Base-by-base conservation (phyloP, 345 rosid genomes). In the Pistacia integerrima region DNA sequence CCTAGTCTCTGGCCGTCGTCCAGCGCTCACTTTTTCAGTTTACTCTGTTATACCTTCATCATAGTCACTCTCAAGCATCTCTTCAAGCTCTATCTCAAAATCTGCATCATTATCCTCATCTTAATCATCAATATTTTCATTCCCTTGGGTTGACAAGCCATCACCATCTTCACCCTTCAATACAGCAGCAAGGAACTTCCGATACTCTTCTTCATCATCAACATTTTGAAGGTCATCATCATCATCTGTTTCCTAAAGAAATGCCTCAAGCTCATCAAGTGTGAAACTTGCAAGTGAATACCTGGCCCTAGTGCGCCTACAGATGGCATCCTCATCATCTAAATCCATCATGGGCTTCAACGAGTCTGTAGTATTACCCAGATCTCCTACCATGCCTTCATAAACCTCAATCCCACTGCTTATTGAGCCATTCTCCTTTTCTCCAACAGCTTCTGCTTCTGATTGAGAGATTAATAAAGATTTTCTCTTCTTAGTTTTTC, bases 231-330 rank as follows among this genome's bases (percentile, higher is more conserved):
- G 82, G 65, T 90, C 95, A 56, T 93, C 97, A 57, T 92, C 99
- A 38, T 96, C 95, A 86, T 96, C 99, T 20, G 97, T 90, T 86
- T 93, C 97, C 74, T 96, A 94, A 73, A 96, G 93, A 82, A 93
- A 93, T 48, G 92, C 90, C 91, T 96, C 99, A 13, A 96, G 94
- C 77, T 96, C 99, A 85, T 96, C 97, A 17, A 96, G 97, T 4
- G 94, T 92, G 81, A 91, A 93, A 81, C 93, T 84, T 56, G 87
- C 88, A 51, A 93, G 94, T 1, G 98, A 96, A 85, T 92, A 93
- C 1, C 86, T 84, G 38, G 98, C 98, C 86, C 99, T 87, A 3
- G 99, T 96, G 38, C 94, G 90, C 89, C 81, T 93, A 78, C 94
- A 92, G 64, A 93, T 93, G 36, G 94, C 98, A 84, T 94, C 97